These are phyloP conservation scores for Tetrapisispora nanseiensis DNA, from an alignment of 805 yeast species.

Conservation along the genomic window DNA sequence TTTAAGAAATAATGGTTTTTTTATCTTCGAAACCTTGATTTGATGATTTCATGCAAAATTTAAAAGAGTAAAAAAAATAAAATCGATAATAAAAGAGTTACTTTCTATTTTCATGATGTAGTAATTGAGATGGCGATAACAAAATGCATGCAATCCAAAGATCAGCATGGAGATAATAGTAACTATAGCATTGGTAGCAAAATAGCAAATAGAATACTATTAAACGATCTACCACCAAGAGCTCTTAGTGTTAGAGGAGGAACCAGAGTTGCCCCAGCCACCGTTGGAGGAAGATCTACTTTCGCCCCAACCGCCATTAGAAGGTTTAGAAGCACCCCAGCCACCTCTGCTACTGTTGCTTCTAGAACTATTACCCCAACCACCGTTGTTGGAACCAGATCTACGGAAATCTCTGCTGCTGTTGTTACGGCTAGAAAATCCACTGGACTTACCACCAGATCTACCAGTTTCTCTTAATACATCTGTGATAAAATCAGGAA, in stretches of 20 bases:
- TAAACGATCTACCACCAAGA: constrained; percentile 21
- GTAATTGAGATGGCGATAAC: background rate
- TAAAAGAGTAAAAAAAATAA: constrained; percentile 4
- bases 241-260: constrained; percentile 3
- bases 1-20: constrained; percentile 1
- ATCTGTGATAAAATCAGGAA: constrained; percentile 77
- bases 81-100: constrained; percentile 1
- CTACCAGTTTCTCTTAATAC: constrained; percentile 67
- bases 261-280: constrained; percentile 25
- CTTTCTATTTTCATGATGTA: background rate
- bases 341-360: constrained; percentile 27
- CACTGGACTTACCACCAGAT: constrained; percentile 43
- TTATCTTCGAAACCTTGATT: constrained; percentile 3
- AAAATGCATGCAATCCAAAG: background rate
- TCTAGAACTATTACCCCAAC: constrained; percentile 28
- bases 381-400: constrained; percentile 18
- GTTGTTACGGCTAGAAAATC: constrained; percentile 33
- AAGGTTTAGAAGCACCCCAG: constrained; percentile 17
- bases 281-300: constrained; percentile 5
- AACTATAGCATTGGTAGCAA: constrained; percentile 2
- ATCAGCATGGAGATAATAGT: background rate
- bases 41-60: constrained; percentile 6
- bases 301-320: constrained; percentile 3
- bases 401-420: constrained; percentile 46
- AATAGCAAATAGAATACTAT: constrained; percentile 2